A percentile compares a stretch with the other conserved stretches of the same genome.
Conservation (phyloP, 2,329 filamentous ascomycete genomes). For the Xylariomycetidae sp. region DNA sequence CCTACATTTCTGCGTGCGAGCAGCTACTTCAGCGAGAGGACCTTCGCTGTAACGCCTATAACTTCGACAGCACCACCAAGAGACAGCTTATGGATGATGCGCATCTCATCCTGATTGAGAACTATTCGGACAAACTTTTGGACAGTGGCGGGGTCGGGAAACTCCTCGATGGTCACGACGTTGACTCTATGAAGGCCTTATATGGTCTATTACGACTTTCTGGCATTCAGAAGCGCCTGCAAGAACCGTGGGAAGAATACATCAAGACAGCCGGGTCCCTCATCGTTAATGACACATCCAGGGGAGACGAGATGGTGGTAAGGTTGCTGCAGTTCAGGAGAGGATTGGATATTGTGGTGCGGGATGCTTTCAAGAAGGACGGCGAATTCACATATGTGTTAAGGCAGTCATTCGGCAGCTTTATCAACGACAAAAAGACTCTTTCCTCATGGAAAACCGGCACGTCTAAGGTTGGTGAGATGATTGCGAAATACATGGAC, state of each 20-base stretch:
- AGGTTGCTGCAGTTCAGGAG: constrained; percentile 77
- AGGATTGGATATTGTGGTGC: constrained; percentile 71
- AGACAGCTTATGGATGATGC: constrained; percentile 68
- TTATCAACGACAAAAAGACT: constrained; percentile 86
- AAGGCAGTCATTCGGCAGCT: constrained; percentile 78
- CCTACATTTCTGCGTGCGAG: constrained; percentile 70
- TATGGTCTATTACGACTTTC: constrained; percentile 74
- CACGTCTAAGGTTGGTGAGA: constrained; percentile 92
- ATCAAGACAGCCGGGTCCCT: constrained; percentile 68
- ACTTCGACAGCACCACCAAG: constrained; percentile 79
- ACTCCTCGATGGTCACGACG: constrained; percentile 66
- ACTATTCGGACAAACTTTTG: constrained; percentile 62
- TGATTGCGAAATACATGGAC: constrained; percentile 98
- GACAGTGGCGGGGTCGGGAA: constrained; percentile 64
- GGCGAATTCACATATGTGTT: constrained; percentile 73
- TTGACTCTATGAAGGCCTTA: constrained; percentile 66
- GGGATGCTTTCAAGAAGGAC: constrained; percentile 71
- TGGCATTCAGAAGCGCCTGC: constrained; percentile 65
- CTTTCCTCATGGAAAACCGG: constrained; percentile 70
- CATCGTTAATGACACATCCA: constrained; percentile 76
- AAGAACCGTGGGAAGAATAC: constrained; percentile 70
- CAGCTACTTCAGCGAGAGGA: constrained; percentile 68
- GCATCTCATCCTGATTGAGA: constrained; percentile 66
- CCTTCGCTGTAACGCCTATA: constrained; percentile 71
- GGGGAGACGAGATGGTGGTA: constrained; percentile 80